Conservation (phyloP, 2,329 filamentous ascomycete species). For the Aspergillus costaricaensis region DNA sequence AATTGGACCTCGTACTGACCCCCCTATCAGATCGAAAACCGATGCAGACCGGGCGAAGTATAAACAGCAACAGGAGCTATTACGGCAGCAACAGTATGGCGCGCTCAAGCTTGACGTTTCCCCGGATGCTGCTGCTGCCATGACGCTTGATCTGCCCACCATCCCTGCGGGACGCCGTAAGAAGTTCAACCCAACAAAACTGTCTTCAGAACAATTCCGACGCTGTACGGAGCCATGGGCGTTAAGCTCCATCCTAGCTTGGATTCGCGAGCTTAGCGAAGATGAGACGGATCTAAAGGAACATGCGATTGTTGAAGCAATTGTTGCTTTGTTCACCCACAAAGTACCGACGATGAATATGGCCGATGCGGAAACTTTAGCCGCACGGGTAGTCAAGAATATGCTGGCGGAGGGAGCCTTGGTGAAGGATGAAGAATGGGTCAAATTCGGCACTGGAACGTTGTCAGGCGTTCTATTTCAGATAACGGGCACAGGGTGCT, state of each 20-base stretch:
- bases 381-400: constrained; percentile 71
- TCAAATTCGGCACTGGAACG: constrained; percentile 79
- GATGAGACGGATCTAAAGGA: constrained; percentile 85
- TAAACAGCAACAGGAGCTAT: constrained; percentile 56
- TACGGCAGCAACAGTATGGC: constrained; percentile 53
- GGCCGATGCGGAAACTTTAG: constrained; percentile 88
- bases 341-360: constrained; percentile 99
- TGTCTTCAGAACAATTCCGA: constrained; percentile 77
- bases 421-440: constrained; percentile 92
- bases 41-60: constrained; percentile 72
- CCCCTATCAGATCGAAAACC: constrained; percentile 89
- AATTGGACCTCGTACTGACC: constrained; percentile 73
- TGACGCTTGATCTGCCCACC: constrained; percentile 79
- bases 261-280: constrained; percentile 87
- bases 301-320: constrained; percentile 80
- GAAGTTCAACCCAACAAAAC: constrained; percentile 82
- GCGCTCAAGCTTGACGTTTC: constrained; percentile 52
- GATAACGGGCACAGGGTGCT: constrained; percentile 87
- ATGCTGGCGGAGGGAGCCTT: constrained; percentile 80
- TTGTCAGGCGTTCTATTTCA: constrained; percentile 93
- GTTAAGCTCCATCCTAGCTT: constrained; percentile 79
- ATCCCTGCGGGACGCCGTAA: constrained; percentile 76
- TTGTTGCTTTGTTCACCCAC: constrained; percentile 85
- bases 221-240: constrained; percentile 92
- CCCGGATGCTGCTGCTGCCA: constrained; percentile 46